Evolutionary conservation across 352 stramenopile genomes (phyloP).

Genomic region (Phytopythium litorale): DNA sequence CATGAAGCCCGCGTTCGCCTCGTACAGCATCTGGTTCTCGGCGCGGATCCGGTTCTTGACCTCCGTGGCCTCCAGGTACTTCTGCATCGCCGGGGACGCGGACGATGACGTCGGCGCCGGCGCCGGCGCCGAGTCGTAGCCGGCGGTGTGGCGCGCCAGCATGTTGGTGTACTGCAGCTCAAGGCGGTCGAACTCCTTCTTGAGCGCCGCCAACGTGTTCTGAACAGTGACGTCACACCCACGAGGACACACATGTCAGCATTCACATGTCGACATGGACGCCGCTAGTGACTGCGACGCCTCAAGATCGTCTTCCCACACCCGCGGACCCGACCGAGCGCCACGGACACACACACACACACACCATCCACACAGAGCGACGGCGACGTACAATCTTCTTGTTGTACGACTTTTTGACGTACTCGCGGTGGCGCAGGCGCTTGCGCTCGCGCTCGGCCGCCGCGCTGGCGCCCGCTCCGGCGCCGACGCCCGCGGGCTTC

Average conservation of each 20-base stretch:
- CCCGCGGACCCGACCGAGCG: neutral
- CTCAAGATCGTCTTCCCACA: too few species aligned
- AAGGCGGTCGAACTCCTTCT: conserved; percentile 34
- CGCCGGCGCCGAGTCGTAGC: neutral
- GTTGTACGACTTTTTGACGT: conserved; percentile 69
- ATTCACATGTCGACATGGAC: conserved; percentile 1
- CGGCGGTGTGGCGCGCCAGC: conserved; percentile 13
- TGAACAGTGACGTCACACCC: conserved; percentile 8
- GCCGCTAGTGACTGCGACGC: too few species aligned
- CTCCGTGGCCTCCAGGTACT: conserved; percentile 42
- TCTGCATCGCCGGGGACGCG: conserved; percentile 18
- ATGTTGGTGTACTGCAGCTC: conserved; percentile 42
- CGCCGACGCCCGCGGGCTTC: neutral
- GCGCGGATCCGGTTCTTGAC: conserved; percentile 39
- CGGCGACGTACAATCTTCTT: conserved; percentile 57
- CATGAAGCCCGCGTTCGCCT: conserved; percentile 43
- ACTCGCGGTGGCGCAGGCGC: conserved; percentile 60
- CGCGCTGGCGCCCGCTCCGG: neutral
- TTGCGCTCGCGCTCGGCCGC: conserved; percentile 30
- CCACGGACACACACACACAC: too few species aligned
- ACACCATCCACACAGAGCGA: neutral
- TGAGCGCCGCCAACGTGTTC: conserved; percentile 48
- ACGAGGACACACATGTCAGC: neutral
- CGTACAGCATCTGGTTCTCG: conserved; percentile 60
- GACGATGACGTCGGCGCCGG: conserved; percentile 9